Evolutionary conservation across 2,329 filamentous ascomycete genomes (phyloP).

Genomic region (Sarocladium oryzae): DNA sequence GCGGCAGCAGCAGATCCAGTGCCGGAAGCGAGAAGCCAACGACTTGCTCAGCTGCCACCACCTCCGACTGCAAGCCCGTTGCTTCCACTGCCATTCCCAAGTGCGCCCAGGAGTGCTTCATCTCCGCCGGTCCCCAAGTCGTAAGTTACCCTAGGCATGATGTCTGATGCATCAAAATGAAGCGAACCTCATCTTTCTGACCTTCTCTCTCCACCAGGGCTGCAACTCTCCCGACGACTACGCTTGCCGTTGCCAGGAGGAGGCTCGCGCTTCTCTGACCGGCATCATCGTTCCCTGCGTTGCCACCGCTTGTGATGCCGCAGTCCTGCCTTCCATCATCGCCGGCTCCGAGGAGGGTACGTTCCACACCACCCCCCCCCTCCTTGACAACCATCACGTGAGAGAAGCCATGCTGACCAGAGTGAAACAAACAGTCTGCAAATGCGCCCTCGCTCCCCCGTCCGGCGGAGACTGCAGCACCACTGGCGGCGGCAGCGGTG

Average conservation of each 20-base stretch:
- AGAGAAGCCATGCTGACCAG: background rate
- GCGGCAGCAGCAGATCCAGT: no score
- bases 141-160: conserved; percentile 11
- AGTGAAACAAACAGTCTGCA: conserved; percentile 7
- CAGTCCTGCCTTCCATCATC: conserved; percentile 16
- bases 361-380: no score
- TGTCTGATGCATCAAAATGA: no score
- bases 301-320: conserved; percentile 15
- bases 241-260: conserved; percentile 18
- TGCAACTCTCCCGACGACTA: conserved; percentile 17
- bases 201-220: no score
- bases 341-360: conserved; percentile 15
- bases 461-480: conserved; percentile 10
- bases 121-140: conserved; percentile 15
- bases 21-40: background rate
- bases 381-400: background rate
- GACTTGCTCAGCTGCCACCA: conserved; percentile 13
- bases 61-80: conserved; percentile 14
- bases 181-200: no score
- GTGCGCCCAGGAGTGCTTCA: conserved; percentile 19
- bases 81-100: no score
- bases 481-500: background rate
- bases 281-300: conserved; percentile 18
- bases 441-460: conserved; percentile 10
- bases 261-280: conserved; percentile 15